Conservation (phyloP, 768 basidiomycete species). For the Kwoniella dendrophila region DNA sequence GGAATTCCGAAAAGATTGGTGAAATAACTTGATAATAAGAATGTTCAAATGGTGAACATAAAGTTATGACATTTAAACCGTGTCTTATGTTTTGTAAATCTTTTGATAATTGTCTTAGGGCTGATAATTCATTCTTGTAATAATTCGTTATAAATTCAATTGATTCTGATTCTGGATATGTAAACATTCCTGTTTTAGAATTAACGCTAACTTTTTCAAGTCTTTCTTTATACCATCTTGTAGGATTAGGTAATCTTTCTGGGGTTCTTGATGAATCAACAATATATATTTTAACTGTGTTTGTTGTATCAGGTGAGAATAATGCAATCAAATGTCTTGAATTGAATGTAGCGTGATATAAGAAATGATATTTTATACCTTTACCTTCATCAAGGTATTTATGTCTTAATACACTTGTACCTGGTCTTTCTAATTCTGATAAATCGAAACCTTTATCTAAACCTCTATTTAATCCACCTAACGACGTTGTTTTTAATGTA, state of each 20-base stretch:
- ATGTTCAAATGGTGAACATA: constrained; percentile 84
- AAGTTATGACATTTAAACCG: constrained; percentile 65
- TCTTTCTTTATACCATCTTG: constrained; percentile 70
- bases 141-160: constrained; percentile 64
- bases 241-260: constrained; percentile 76
- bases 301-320: constrained; percentile 74
- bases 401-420: constrained; percentile 64
- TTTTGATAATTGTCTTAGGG: constrained; percentile 81
- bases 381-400: constrained; percentile 74
- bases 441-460: constrained; percentile 81
- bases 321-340: constrained; percentile 84
- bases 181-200: constrained; percentile 58
- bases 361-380: constrained; percentile 74
- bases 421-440: constrained; percentile 71
- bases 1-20: constrained; percentile 77
- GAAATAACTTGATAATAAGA: constrained; percentile 74
- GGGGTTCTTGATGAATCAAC: constrained; percentile 88
- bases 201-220: constrained; percentile 65
- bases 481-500: constrained; percentile 63
- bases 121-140: constrained; percentile 74
- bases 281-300: constrained; percentile 74
- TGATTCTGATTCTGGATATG: constrained; percentile 63
- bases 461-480: constrained; percentile 76
- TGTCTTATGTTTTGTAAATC: constrained; percentile 77
- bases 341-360: constrained; percentile 79